Conservation (phyloP, 306 rosid genomes). For the Corylus americana region DNA sequence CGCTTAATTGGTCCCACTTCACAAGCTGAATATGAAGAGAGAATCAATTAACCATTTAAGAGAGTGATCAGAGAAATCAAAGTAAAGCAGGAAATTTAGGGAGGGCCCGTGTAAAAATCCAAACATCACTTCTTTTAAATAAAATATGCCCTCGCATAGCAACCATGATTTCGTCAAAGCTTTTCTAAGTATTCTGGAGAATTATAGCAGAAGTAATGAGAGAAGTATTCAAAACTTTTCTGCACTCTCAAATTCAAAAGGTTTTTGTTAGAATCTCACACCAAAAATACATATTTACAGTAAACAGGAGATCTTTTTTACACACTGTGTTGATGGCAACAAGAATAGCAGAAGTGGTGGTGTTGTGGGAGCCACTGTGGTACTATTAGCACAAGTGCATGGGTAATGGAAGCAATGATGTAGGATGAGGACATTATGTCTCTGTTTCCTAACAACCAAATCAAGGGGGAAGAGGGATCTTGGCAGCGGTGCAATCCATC, state of each 20-base stretch:
- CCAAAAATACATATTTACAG: too few species aligned
- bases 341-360: neutral
- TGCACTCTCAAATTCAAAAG: neutral
- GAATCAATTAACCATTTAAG: conserved; percentile 28
- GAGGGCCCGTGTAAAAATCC: neutral
- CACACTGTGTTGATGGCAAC: neutral
- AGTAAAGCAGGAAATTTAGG: neutral
- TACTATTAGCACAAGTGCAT: neutral
- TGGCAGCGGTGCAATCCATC: neutral
- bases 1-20: conserved; percentile 79
- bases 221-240: too few species aligned
- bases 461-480: neutral
- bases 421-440: neutral
- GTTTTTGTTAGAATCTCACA: neutral
- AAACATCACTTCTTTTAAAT: neutral
- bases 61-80: neutral
- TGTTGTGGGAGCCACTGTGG: neutral
- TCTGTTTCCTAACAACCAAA: neutral
- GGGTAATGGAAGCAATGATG: neutral
- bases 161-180: neutral
- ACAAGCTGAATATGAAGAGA: conserved; percentile 50
- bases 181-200: neutral
- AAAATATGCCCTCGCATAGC: neutral
- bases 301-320: too few species aligned
- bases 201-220: too few species aligned